These are phyloP conservation scores for Phlebopus sp. DNA, from an alignment of 1,284 basidiomycete species.

Conservation along the genomic window DNA sequence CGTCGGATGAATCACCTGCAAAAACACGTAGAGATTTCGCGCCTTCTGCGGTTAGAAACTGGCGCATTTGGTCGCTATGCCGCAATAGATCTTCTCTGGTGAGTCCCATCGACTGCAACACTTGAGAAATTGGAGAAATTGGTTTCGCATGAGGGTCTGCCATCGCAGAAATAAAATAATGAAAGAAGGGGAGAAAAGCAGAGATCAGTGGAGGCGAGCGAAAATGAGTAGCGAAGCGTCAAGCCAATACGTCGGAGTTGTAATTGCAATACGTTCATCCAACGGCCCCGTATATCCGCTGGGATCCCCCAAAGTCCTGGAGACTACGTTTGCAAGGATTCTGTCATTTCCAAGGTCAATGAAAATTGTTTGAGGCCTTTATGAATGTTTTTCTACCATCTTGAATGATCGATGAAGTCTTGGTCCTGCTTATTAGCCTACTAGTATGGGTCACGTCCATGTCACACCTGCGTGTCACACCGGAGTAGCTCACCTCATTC, in stretches of 20 bases:
- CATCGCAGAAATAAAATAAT: slow-evolving; percentile 16
- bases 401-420: background rate
- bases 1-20: slow-evolving; percentile 35
- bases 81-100: slow-evolving; percentile 66
- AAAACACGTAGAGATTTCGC: slow-evolving; percentile 42
- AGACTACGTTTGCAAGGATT: background rate
- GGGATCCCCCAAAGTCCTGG: background rate
- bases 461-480: slow-evolving; percentile 7
- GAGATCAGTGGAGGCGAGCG: background rate
- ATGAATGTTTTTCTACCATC: background rate
- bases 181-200: slow-evolving; percentile 8
- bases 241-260: slow-evolving; percentile 1
- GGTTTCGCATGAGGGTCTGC: slow-evolving; percentile 26
- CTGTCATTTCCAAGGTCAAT: too few species aligned
- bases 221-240: slow-evolving; percentile 1
- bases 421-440: background rate
- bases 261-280: background rate
- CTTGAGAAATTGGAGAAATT: slow-evolving; percentile 58
- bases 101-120: slow-evolving; percentile 63
- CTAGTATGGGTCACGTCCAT: background rate
- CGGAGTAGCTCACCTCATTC: background rate
- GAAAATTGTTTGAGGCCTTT: background rate
- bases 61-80: slow-evolving; percentile 70
- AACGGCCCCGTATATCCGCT: background rate
- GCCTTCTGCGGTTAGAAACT: slow-evolving; percentile 60